A percentile compares a stretch with the other conserved stretches of the same genome.
These are phyloP conservation scores for Lodderomyces jiufengensis DNA, from an alignment of 1,139 yeast species.

Conservation along the genomic window DNA sequence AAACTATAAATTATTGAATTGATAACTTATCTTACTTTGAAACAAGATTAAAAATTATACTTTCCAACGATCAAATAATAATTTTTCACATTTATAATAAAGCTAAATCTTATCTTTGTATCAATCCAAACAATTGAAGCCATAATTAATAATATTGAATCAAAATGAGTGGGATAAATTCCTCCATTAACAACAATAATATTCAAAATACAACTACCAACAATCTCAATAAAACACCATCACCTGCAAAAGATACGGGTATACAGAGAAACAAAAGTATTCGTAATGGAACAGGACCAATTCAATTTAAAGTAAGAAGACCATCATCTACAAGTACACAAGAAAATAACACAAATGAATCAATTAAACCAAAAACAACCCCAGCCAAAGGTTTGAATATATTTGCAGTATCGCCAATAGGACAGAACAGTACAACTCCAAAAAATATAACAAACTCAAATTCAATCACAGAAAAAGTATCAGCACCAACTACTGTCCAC, in stretches of 20 bases:
- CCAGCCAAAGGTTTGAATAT: conserved; percentile 12
- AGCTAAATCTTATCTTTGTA: too few relatives aligned
- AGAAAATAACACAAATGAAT: not conserved
- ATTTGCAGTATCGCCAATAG: conserved; percentile 14
- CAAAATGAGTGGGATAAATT: too few relatives aligned
- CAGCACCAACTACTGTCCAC: conserved; percentile 2
- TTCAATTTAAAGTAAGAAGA: conserved; percentile 2
- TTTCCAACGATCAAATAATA: too few relatives aligned
- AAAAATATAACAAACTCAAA: not conserved
- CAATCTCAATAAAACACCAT: conserved; percentile 1
- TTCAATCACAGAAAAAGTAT: not conserved
- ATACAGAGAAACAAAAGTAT: not conserved
- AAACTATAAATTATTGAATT: too few relatives aligned
- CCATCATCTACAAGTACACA: too few relatives aligned
- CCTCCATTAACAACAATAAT: not conserved
- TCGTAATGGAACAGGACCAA: not conserved
- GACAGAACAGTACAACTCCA: not conserved
- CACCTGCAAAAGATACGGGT: not conserved
- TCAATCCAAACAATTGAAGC: too few relatives aligned
- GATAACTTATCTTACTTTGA: too few relatives aligned
- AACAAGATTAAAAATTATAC: too few relatives aligned
- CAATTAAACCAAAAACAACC: not conserved
- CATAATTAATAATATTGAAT: too few relatives aligned
- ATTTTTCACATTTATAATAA: too few relatives aligned
- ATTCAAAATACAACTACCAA: not conserved